phyloP scores from a whole-genome alignment of 2,329 filamentous ascomycete genomes.

The Pyrenochaeta sp. region DNA sequence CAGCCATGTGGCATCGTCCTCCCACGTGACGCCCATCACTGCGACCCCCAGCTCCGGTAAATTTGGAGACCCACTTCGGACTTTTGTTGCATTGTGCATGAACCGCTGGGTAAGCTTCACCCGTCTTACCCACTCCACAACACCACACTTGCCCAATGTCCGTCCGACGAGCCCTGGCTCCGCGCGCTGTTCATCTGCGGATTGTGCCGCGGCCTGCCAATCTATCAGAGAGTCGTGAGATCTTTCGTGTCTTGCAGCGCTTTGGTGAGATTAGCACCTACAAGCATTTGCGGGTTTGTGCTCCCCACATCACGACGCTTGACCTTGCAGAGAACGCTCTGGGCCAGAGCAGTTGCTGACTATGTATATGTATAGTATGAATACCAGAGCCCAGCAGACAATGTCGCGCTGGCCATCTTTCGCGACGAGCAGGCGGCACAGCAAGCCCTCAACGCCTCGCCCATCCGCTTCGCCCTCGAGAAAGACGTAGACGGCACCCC shows the following conservation, averaged over 20 bases:
- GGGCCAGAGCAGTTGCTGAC: background rate
- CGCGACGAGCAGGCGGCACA: slow-evolving; percentile 51
- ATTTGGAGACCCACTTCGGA: slow-evolving; percentile 28
- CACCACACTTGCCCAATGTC: slow-evolving; percentile 35
- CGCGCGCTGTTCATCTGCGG: slow-evolving; percentile 56
- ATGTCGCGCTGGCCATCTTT: slow-evolving; percentile 58
- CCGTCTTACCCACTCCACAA: slow-evolving; percentile 4
- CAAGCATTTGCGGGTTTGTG: slow-evolving; percentile 53
- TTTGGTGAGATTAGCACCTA: slow-evolving; percentile 61
- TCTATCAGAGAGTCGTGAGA: slow-evolving; percentile 59
- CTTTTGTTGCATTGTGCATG: slow-evolving; percentile 13
- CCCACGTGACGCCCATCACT: slow-evolving; percentile 26
- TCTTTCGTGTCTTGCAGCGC: slow-evolving; percentile 57
- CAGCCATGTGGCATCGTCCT: slow-evolving; percentile 16
- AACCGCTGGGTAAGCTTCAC: background rate
- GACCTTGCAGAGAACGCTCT: background rate
- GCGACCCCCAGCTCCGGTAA: slow-evolving; percentile 27
- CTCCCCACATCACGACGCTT: background rate
- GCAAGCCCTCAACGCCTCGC: slow-evolving; percentile 54
- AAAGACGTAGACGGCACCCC: slow-evolving; percentile 19
- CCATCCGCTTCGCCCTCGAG: slow-evolving; percentile 58
- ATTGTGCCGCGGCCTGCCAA: slow-evolving; percentile 58
- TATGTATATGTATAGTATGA: slow-evolving; percentile 50
- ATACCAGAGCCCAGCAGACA: slow-evolving; percentile 51
- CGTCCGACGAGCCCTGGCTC: slow-evolving; percentile 40